Conservation (phyloP, 257 asterid species). For the Dorcoceras hygrometricum region DNA sequence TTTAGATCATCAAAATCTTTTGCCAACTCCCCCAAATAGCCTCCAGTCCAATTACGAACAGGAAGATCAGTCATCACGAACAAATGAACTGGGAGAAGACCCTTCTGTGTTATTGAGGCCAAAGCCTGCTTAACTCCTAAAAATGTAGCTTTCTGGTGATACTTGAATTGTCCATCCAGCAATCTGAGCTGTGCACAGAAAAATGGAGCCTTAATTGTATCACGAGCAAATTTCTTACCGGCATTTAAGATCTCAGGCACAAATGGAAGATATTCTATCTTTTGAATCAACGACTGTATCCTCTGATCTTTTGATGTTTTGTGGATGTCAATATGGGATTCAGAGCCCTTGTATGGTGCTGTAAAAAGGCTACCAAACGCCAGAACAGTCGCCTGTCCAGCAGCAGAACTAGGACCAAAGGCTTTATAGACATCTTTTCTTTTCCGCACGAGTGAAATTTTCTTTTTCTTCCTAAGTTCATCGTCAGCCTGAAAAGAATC, state of each 20-base stretch:
- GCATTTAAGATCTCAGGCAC: conserved; percentile 61
- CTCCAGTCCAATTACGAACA: conserved; percentile 62
- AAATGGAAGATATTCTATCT: conserved; percentile 71
- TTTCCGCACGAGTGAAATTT: conserved; percentile 59
- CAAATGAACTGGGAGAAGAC: conserved; percentile 59
- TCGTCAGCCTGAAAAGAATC: conserved; percentile 87
- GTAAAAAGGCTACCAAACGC: conserved; percentile 85
- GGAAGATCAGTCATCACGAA: conserved; percentile 96
- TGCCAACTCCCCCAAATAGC: conserved; percentile 60
- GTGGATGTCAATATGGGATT: conserved; percentile 81
- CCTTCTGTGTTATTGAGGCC: conserved; percentile 51
- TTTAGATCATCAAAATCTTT: conserved; percentile 49
- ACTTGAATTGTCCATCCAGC: conserved; percentile 93
- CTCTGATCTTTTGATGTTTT: conserved; percentile 52
- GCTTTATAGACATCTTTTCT: conserved; percentile 64
- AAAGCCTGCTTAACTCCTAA: conserved; percentile 51
- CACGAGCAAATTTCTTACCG: conserved; percentile 65
- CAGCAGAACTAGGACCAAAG: conserved; percentile 70
- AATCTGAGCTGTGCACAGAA: conserved; percentile 86
- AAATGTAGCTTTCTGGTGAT: conserved; percentile 67
- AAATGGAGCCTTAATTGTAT: conserved; percentile 59
- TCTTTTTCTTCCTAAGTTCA: conserved; percentile 73
- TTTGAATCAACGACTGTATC: conserved; percentile 52
- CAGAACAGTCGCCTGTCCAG: conserved; percentile 58
- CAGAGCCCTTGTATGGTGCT: conserved; percentile 73